A percentile compares a stretch with the other conserved stretches of the same genome.
phyloP scores from a whole-genome alignment of 2,329 filamentous ascomycete genomes.

The Ascochyta clinopodiicola region DNA sequence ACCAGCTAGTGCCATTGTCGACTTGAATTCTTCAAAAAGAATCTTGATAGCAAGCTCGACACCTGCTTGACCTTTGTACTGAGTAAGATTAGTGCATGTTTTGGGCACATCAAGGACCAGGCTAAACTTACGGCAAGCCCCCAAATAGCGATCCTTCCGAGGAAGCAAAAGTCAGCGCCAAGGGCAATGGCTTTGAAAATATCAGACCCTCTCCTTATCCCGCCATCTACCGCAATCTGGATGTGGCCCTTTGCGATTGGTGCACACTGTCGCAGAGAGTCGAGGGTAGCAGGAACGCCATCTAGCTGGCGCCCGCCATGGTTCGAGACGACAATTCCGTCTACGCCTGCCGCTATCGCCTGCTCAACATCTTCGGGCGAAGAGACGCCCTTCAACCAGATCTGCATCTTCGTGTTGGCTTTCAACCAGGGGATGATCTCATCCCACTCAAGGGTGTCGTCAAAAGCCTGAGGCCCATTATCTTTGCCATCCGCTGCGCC shows the following conservation, averaged over 20 bases:
- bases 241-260: conserved; percentile 54
- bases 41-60: conserved; percentile 55
- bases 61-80: conserved; percentile 48
- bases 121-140: conserved; percentile 52
- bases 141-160: conserved; percentile 59
- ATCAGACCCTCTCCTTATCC: conserved; percentile 63
- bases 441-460: conserved; percentile 54
- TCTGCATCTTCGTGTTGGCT: conserved; percentile 56
- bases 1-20: conserved; percentile 40
- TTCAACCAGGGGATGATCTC: conserved; percentile 58
- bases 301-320: conserved; percentile 66
- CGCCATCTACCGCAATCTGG: conserved; percentile 68
- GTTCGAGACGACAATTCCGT: conserved; percentile 61
- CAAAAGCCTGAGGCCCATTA: conserved; percentile 27
- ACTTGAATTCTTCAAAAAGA: conserved; percentile 38
- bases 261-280: conserved; percentile 53
- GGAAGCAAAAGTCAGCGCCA: conserved; percentile 59
- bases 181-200: conserved; percentile 64
- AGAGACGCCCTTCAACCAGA: conserved; percentile 54
- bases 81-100: conserved; percentile 7
- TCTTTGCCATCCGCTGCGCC: conserved; percentile 23
- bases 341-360: conserved; percentile 52
- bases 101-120: background rate
- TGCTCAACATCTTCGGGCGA: conserved; percentile 47
- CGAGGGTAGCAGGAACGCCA: conserved; percentile 61